phyloP scores from a whole-genome alignment of 331 rosid genomes.

The Malus hybrid region DNA sequence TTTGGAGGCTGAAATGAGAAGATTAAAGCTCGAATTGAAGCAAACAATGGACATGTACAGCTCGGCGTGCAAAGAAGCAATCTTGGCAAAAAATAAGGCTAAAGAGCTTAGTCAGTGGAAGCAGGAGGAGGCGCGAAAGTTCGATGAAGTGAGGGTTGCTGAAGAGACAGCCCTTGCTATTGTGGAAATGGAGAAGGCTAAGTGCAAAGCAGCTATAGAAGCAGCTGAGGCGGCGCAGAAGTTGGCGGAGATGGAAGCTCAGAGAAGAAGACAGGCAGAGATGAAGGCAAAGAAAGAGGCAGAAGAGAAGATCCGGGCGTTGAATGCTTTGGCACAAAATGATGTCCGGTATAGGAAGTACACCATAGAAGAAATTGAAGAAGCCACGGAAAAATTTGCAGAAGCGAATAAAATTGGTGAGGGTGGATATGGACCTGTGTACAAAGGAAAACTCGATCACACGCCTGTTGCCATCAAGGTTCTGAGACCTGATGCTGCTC shows the following conservation, averaged over 20 bases:
- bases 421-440: constrained; percentile 99
- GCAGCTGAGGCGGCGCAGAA: constrained; percentile 76
- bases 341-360: constrained; percentile 72
- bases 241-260: constrained; percentile 75
- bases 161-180: constrained; percentile 84
- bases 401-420: constrained; percentile 61
- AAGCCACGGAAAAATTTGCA: constrained; percentile 54
- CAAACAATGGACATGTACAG: constrained; percentile 97
- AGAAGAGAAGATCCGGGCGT: constrained; percentile 60
- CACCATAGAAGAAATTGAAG: constrained; percentile 70
- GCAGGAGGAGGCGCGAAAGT: constrained; percentile 43
- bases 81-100: constrained; percentile 86
- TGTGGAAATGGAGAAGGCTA: constrained; percentile 85
- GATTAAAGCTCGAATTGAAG: constrained; percentile 79
- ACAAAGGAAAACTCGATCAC: constrained; percentile 75
- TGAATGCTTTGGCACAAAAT: constrained; percentile 39
- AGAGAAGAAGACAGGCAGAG: constrained; percentile 65
- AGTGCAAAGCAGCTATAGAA: constrained; percentile 72
- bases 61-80: constrained; percentile 97
- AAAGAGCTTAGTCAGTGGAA: constrained; percentile 76
- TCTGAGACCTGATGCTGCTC: constrained; percentile 81
- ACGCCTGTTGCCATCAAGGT: constrained; percentile 91
- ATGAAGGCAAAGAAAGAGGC: constrained; percentile 61
- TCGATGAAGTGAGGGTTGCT: constrained; percentile 56
- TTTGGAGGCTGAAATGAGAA: constrained; percentile 76